Percentiles rank a stretch among this genome's conserved stretches.
Evolutionary conservation across 2,329 filamentous ascomycete species (phyloP).

Genomic region (Biscogniauxia sp.): DNA sequence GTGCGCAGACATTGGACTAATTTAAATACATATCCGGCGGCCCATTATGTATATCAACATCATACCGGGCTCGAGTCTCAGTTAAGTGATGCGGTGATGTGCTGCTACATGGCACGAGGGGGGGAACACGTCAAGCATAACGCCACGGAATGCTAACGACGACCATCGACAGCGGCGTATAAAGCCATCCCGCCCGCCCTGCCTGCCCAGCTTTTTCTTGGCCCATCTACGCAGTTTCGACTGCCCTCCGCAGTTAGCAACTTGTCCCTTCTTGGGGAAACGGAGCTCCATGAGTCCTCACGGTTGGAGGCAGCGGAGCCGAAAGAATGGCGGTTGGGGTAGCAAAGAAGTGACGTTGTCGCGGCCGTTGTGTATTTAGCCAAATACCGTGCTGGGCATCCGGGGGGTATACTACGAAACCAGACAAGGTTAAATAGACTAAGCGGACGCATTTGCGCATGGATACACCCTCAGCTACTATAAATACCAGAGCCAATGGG

Average conservation of each 20-base stretch:
- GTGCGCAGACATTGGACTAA: constrained; percentile 4
- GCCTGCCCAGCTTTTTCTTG: no score
- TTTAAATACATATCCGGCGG: constrained; percentile 20
- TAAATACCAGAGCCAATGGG: constrained; percentile 25
- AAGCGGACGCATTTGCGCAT: constrained; percentile 13
- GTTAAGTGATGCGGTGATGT: constrained; percentile 5
- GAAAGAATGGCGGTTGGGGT: constrained; percentile 19
- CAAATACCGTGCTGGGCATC: constrained; percentile 24
- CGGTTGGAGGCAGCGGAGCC: constrained; percentile 22
- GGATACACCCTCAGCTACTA: constrained; percentile 20
- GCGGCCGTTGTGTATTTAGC: constrained; percentile 27
- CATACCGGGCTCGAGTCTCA: constrained; percentile 10
- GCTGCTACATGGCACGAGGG: constrained; percentile 11
- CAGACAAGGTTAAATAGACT: constrained; percentile 22
- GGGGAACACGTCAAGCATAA: not conserved
- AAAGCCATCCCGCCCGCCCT: constrained; percentile 6
- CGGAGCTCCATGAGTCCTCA: constrained; percentile 22
- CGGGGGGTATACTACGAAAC: constrained; percentile 18
- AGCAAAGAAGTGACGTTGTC: constrained; percentile 24
- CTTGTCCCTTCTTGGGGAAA: constrained; percentile 24
- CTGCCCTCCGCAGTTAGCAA: constrained; percentile 15
- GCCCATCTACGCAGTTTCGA: constrained; percentile 5
- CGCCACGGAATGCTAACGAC: constrained; percentile 18
- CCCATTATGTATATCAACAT: constrained; percentile 9
- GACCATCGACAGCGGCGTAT: constrained; percentile 19